phyloP scores from a whole-genome alignment of 1,284 basidiomycete genomes.

The Stygiomarasmius scandens region DNA sequence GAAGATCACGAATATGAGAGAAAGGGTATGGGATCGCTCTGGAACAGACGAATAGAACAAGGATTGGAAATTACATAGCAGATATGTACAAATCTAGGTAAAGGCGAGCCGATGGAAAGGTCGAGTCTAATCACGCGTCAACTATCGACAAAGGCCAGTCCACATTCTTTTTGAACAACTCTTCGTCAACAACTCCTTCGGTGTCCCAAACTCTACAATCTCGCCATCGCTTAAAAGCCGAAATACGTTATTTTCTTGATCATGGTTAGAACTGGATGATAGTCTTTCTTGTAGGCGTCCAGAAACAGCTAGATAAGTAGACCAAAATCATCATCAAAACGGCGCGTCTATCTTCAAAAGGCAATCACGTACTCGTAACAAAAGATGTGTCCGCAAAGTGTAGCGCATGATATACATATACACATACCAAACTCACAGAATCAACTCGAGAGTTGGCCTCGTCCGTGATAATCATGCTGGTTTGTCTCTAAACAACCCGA shows the following conservation, averaged over 20 bases:
- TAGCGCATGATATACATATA: too few species aligned
- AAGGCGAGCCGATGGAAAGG: not conserved
- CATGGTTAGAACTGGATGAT: too few species aligned
- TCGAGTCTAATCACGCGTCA: not conserved
- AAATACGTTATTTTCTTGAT: too few species aligned
- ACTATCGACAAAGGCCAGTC: conserved; percentile 48
- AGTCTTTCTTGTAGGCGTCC: too few species aligned
- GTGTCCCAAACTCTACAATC: conserved; percentile 74
- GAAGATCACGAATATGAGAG: not conserved
- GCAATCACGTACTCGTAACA: too few species aligned
- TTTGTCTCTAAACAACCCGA: conserved; percentile 72
- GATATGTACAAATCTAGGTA: not conserved
- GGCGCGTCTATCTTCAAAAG: too few species aligned
- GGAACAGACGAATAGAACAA: conserved; percentile 4
- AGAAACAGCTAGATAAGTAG: conserved; percentile 41
- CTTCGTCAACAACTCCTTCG: conserved; percentile 59
- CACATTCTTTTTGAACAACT: conserved; percentile 66
- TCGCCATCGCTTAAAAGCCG: conserved; percentile 72
- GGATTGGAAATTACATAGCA: not conserved
- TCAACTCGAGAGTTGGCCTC: conserved; percentile 84
- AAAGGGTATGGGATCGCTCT: not conserved
- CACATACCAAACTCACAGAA: conserved; percentile 34
- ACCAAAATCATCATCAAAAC: too few species aligned
- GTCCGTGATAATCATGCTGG: conserved; percentile 84
- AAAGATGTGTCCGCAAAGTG: too few species aligned